Evolutionary conservation across 164 flowering plant genomes (phyloP), one percentile per base, ranked within the genome.

Genomic region (Vitis riparia): DNA sequence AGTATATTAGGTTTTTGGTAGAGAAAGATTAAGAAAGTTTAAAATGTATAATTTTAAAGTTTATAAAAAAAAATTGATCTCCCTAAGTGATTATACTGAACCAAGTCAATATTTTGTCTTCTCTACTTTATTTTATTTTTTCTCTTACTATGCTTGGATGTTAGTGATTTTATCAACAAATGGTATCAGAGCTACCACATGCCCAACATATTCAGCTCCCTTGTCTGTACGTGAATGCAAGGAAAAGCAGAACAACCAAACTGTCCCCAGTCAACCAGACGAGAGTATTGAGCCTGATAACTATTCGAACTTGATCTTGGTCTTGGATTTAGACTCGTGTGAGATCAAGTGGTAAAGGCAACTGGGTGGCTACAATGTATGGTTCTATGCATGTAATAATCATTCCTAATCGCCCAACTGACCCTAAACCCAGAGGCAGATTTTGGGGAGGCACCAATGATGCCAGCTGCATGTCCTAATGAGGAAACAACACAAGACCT

Each of bases 301-400:
- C 59, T 76, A 81, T 69, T 73, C 71, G 0, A 56, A 84, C 11
- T 79, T 83, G 3, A 71, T 81, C 3, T 16, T 84, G 51, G 81
- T 83, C 9, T 55, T 84, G 47, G 78, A 81, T 30, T 13, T 81
- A 68, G 72, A 68, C 27, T 30, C 76, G 1, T 83, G 85, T 0
- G 47, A 75, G 9, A 78, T 80, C 68, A 76, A 65, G 44, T 83
- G 86, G 86, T 75, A 56, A 14, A 55, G 61, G 37, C 86, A 83
- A 49, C 65, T 83, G 2, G 86, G 86, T 1, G 86, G 86, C 14
- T 83, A 83, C 58, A 83, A 83, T 47, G 75, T 80, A 0, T 83
- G 75, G 75, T 80, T 67, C 52, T 37, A n/a, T 14, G 81, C 74
- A 0, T 79, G 85, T 37, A 59, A 63, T 23, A 23, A 23, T 55